Percentiles rank a stretch among this genome's conserved stretches.
phyloP scores from a whole-genome alignment of 2,329 filamentous ascomycete genomes.

The Phialophora verrucosa region DNA sequence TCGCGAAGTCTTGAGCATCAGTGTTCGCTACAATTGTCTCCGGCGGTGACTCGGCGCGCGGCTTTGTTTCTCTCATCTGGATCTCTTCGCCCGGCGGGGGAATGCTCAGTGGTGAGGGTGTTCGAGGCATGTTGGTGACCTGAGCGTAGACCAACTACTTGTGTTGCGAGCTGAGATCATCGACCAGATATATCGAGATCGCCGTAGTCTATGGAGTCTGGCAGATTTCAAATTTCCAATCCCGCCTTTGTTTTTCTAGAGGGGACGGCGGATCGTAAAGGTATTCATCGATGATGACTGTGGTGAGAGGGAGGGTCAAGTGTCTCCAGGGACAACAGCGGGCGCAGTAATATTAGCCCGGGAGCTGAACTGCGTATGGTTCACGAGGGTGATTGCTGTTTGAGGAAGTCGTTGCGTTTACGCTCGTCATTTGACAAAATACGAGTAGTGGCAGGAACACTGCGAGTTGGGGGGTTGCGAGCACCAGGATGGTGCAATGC shows the following conservation, averaged over 20 bases:
- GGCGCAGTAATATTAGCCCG: conserved; percentile 20
- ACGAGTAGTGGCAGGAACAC: background rate
- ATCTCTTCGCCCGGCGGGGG: conserved; percentile 19
- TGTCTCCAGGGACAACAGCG: background rate
- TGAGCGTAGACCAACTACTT: background rate
- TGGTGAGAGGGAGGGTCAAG: background rate
- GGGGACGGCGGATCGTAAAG: background rate
- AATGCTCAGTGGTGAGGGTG: conserved; percentile 15
- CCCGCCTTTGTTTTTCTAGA: background rate
- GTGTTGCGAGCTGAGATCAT: conserved; percentile 1
- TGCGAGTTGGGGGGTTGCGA: background rate
- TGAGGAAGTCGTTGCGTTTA: conserved; percentile 1
- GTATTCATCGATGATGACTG: conserved; percentile 13
- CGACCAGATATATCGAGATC: background rate
- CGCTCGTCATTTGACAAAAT: background rate
- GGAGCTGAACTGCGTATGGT: background rate
- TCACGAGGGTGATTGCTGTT: conserved; percentile 4
- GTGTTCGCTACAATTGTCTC: conserved; percentile 6
- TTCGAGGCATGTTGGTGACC: conserved; percentile 17
- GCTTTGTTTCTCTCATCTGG: conserved; percentile 13
- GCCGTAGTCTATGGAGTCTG: background rate
- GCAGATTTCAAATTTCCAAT: background rate
- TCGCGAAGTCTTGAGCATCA: conserved; percentile 34
- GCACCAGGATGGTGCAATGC: conserved; percentile 1
- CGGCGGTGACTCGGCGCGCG: conserved; percentile 11